Base-by-base conservation (phyloP, 345 rosid species). In the Pistacia vera region DNA sequence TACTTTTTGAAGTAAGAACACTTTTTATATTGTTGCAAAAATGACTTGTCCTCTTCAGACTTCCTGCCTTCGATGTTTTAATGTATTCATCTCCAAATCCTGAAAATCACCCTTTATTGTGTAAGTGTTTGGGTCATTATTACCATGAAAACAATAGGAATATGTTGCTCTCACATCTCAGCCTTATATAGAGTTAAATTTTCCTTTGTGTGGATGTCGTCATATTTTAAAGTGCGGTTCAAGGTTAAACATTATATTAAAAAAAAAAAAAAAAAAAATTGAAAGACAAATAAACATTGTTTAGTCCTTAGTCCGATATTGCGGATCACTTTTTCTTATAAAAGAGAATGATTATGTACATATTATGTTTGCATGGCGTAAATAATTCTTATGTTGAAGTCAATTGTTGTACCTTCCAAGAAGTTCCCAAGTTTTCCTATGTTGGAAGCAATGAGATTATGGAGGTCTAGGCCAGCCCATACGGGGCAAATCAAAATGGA, bases 401-500 rank as follows among this genome's bases (percentile, higher is more conserved):
- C 20, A 12, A 14, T 55, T 44, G 63, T 82, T n/a, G n/a, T n/a
- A 89, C 97, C 92, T 90, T 86, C 85, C 60, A 92, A 74, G 83
- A 87, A 92, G 70, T 75, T 72, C 11, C 86, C 90, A 73, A 92
- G 88, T 55, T 89, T 82, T 30, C 84, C 88, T 49, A 92, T 36
- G 78, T 92, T 90, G 74, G 63, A 70, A 25, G 90, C 86, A 11
- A 87, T 54, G n/a, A 85, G 85, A 63, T 78, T 75, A 51, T 90
- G 94, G 58, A 92, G 89, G 74, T 89, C 94, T 66, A 85, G 74
- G 13, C 94, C 93, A 3, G 91, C 91, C 94, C 94, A 92, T 35
- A 90, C 90, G 14, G 94, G 97, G 46, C 73, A 90, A 57, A 94
- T 71, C 16, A 83, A 68, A 77, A 92, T 76, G 18, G 88, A 88